These are phyloP conservation scores for Rosa lucieae DNA, from an alignment of 306 rosid genomes.

Conservation along the genomic window DNA sequence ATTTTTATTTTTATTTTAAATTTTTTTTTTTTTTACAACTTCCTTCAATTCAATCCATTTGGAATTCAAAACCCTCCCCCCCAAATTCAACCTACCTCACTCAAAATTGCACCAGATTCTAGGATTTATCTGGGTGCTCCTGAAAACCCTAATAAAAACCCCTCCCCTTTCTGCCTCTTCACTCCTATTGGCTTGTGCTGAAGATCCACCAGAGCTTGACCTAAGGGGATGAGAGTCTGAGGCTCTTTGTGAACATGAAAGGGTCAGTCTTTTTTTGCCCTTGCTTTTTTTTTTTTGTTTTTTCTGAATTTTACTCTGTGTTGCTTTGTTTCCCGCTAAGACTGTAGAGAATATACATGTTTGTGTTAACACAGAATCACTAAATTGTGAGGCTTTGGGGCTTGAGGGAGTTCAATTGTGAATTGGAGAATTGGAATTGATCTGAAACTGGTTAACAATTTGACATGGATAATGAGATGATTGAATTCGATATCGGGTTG, in stretches of 20 bases:
- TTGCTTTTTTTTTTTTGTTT: neutral
- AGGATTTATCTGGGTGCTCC: conserved; percentile 24
- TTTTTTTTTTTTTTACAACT: neutral
- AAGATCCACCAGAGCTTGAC: conserved; percentile 21
- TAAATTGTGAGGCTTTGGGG: conserved; percentile 7
- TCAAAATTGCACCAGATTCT: conserved; percentile 18
- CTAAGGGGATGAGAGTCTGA: neutral
- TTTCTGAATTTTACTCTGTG: neutral
- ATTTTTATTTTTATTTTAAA: neutral
- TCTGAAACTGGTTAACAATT: conserved; percentile 8
- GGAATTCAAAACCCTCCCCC: conserved; percentile 4
- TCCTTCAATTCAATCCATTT: conserved; percentile 13
- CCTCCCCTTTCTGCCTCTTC: neutral
- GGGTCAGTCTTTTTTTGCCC: conserved; percentile 23
- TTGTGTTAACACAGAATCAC: conserved; percentile 11
- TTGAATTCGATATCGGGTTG: conserved; percentile 89
- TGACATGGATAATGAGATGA: conserved; percentile 73
- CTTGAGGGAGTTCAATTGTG: neutral
- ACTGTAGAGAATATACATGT: neutral
- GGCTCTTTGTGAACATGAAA: neutral
- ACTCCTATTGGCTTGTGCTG: conserved; percentile 8
- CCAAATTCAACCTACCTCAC: neutral
- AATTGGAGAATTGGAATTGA: neutral
- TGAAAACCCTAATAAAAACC: conserved; percentile 27
- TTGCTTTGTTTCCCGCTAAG: conserved; percentile 15